phyloP scores from a whole-genome alignment of 2,329 filamentous ascomycete species.

The Acephala macrosclerotiorum region DNA sequence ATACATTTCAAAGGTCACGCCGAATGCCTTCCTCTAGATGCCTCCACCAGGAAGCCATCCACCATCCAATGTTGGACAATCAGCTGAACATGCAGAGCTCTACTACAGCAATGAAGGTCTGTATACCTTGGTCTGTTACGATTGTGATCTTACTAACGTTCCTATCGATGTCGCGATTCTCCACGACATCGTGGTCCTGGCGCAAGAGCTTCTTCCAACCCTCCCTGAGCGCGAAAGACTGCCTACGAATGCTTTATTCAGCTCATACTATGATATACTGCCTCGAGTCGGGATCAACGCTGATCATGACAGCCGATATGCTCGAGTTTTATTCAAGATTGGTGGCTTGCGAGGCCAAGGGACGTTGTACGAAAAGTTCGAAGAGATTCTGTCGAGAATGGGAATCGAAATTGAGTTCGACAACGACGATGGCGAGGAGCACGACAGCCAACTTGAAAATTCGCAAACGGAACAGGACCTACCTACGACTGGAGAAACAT shows the following conservation, averaged over 20 bases:
- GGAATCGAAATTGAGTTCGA: constrained; percentile 74
- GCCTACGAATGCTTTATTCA: constrained; percentile 80
- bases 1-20: constrained; percentile 20
- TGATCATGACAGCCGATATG: constrained; percentile 78
- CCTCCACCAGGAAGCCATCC: constrained; percentile 37
- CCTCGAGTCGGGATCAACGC: constrained; percentile 72
- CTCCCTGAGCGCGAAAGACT: constrained; percentile 67
- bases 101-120: constrained; percentile 70
- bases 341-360: constrained; percentile 65
- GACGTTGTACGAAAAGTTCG: constrained; percentile 73
- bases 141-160: constrained; percentile 20
- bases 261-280: constrained; percentile 81
- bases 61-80: constrained; percentile 37
- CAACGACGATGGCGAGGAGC: constrained; percentile 24
- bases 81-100: constrained; percentile 47
- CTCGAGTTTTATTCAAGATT: constrained; percentile 81
- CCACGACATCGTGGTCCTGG: constrained; percentile 77
- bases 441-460: constrained; percentile 27
- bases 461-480: constrained; percentile 15
- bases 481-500: constrained; percentile 24
- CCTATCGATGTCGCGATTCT: constrained; percentile 77
- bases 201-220: constrained; percentile 67
- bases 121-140: constrained; percentile 23
- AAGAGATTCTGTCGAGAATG: constrained; percentile 70
- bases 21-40: constrained; percentile 44